Evolutionary conservation across 768 basidiomycete genomes (phyloP).

Genomic region (Melanogaster broomeanus): DNA sequence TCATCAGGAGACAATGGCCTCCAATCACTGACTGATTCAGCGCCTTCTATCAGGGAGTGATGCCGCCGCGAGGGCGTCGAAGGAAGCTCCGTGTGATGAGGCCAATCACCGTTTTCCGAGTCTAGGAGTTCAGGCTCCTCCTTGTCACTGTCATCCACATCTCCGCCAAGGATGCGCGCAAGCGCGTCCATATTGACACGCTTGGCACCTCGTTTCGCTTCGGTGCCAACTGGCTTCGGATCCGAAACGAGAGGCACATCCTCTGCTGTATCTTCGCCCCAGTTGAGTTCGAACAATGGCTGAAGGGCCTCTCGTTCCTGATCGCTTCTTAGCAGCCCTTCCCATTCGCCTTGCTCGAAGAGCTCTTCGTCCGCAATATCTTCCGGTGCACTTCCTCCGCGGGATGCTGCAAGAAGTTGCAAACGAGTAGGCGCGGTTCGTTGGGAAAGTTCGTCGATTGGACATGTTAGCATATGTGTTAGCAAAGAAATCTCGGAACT

Average conservation of each 20-base stretch:
- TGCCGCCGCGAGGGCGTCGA: slow-evolving; percentile 7
- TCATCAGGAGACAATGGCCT: slow-evolving; percentile 38
- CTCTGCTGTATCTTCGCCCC: slow-evolving; percentile 31
- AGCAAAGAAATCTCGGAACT: slow-evolving; percentile 37
- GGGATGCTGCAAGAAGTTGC: slow-evolving; percentile 57
- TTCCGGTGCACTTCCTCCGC: slow-evolving; percentile 54
- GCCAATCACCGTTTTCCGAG: slow-evolving; percentile 22
- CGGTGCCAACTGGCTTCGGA: slow-evolving; percentile 4
- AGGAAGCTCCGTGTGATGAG: slow-evolving; percentile 11
- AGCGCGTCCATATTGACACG: slow-evolving; percentile 62
- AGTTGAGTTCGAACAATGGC: slow-evolving; percentile 37
- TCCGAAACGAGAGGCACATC: slow-evolving; percentile 18
- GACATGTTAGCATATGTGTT: slow-evolving; percentile 56
- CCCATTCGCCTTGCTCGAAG: slow-evolving; percentile 69
- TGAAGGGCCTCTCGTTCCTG: slow-evolving; percentile 51
- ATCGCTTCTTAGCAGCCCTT: slow-evolving; percentile 54
- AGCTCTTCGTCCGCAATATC: slow-evolving; percentile 70
- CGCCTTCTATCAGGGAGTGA: slow-evolving; percentile 18
- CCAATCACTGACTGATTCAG: slow-evolving; percentile 50
- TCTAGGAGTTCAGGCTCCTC: slow-evolving; percentile 20
- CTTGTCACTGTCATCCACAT: slow-evolving; percentile 23
- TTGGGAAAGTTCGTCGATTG: slow-evolving; percentile 30
- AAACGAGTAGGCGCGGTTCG: slow-evolving; percentile 56
- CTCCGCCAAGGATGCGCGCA: slow-evolving; percentile 45
- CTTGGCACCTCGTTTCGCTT: slow-evolving; percentile 34